A percentile compares a stretch with the other conserved stretches of the same genome.
Conservation (phyloP, 768 basidiomycete genomes). For the Coprinellus micaceus region DNA sequence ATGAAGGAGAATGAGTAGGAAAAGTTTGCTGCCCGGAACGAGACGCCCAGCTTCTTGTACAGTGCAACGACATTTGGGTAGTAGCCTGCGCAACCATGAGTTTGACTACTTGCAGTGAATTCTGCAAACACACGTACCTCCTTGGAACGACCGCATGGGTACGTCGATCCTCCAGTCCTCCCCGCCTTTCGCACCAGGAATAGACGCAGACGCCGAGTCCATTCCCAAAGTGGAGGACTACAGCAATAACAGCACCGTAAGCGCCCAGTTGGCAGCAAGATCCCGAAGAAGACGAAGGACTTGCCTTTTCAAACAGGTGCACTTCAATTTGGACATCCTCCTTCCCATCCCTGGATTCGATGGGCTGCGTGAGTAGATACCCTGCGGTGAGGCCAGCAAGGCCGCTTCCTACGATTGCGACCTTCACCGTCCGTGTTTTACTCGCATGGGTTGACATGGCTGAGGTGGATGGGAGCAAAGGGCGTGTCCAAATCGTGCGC, state of each 20-base stretch:
- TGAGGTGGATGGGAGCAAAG: too few species aligned
- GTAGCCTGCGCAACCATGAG: conserved; percentile 47
- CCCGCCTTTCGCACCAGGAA: conserved; percentile 32
- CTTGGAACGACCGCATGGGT: conserved; percentile 81
- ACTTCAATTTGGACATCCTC: conserved; percentile 53
- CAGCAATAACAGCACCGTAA: not conserved
- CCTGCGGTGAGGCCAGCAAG: conserved; percentile 72
- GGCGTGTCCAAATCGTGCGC: too few species aligned
- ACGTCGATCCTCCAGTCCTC: conserved; percentile 63
- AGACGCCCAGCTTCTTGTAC: conserved; percentile 58
- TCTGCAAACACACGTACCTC: conserved; percentile 43
- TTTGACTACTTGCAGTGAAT: not conserved
- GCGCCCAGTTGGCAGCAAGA: not conserved
- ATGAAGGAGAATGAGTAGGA: conserved; percentile 69
- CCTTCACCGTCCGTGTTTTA: conserved; percentile 45
- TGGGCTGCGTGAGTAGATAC: conserved; percentile 45
- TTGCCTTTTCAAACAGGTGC: conserved; percentile 68
- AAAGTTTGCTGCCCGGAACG: conserved; percentile 55
- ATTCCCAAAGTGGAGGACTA: conserved; percentile 61
- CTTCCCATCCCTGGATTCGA: conserved; percentile 18
- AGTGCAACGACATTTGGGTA: conserved; percentile 67
- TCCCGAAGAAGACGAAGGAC: conserved; percentile 17
- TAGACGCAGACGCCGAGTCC: conserved; percentile 59
- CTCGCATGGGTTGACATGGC: not conserved
- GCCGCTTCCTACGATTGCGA: conserved; percentile 70